Conservation (phyloP, 2,329 filamentous ascomycete species). For the Dactylonectria macrodidyma region DNA sequence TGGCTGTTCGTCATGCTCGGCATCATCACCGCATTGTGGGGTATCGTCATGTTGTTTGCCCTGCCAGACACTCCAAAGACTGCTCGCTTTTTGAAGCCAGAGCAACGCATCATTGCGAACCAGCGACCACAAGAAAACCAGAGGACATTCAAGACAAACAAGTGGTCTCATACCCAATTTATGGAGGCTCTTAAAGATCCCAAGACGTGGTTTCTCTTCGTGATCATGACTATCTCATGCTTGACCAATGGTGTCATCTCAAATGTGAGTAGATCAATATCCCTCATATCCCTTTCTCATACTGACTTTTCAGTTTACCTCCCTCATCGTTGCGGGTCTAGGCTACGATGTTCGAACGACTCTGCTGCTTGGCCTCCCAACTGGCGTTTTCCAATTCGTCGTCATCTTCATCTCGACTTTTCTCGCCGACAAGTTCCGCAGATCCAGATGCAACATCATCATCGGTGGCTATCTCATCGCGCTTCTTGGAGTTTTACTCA, state of each 20-base stretch:
- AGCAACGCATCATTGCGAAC: background rate
- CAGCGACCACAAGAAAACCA: background rate
- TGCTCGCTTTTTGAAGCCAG: background rate
- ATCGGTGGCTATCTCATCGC: background rate
- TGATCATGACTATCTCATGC: slow-evolving; percentile 3
- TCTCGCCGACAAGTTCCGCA: slow-evolving; percentile 1
- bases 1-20: slow-evolving; percentile 17
- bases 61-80: background rate
- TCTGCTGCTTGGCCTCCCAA: slow-evolving; percentile 5
- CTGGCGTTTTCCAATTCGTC: background rate
- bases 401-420: background rate
- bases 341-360: background rate
- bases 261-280: background rate
- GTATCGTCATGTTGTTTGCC: slow-evolving; percentile 2
- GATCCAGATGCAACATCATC: slow-evolving; percentile 1
- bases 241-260: slow-evolving; percentile 14
- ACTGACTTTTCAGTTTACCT: slow-evolving; percentile 8
- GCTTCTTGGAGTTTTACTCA: slow-evolving; percentile 9
- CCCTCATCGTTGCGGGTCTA: slow-evolving; percentile 11
- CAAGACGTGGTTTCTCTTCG: slow-evolving; percentile 4
- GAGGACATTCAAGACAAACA: slow-evolving; percentile 2
- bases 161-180: slow-evolving; percentile 2
- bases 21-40: slow-evolving; percentile 8
- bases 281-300: too few species aligned
- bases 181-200: background rate